Conservation (phyloP, 2,329 filamentous ascomycete species). For the Fusarium vanettenii region DNA sequence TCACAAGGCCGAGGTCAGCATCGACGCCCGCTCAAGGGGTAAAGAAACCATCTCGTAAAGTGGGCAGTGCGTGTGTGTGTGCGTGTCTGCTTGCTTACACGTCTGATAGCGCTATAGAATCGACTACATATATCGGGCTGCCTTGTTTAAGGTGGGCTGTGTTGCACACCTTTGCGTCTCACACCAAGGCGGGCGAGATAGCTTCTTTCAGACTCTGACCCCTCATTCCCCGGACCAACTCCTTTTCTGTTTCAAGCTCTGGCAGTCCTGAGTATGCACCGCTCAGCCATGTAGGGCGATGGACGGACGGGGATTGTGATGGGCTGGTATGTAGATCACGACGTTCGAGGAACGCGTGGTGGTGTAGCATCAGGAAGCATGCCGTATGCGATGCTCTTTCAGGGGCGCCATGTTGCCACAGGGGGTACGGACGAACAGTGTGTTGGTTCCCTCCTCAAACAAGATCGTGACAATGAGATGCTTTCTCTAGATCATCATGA, state of each 20-base stretch:
- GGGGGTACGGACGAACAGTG: background rate
- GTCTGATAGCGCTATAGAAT: background rate
- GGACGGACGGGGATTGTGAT: background rate
- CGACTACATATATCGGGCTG: background rate
- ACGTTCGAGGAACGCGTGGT: conserved; percentile 4
- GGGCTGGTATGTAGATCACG: conserved; percentile 28
- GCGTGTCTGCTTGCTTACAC: background rate
- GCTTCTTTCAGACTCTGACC: background rate
- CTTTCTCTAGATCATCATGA: background rate
- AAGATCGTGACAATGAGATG: conserved; percentile 1
- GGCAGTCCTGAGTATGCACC: background rate
- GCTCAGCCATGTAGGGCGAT: conserved; percentile 6
- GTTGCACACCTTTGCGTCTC: background rate
- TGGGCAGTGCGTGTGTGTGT: background rate
- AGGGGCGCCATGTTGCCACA: conserved; percentile 16
- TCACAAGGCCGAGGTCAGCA: conserved; percentile 25
- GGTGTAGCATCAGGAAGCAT: conserved; percentile 10
- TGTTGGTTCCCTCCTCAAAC: background rate
- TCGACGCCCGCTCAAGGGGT: conserved; percentile 1
- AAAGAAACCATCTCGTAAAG: background rate
- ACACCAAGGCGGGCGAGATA: background rate
- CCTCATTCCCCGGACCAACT: background rate
- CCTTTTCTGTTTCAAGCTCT: conserved; percentile 10
- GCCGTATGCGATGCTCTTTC: conserved; percentile 1
- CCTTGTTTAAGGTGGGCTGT: background rate